Percentiles rank a stretch among this genome's conserved stretches.
Evolutionary conservation across 2,329 filamentous ascomycete genomes (phyloP).

Genomic region (Bipolaris sorokiniana): DNA sequence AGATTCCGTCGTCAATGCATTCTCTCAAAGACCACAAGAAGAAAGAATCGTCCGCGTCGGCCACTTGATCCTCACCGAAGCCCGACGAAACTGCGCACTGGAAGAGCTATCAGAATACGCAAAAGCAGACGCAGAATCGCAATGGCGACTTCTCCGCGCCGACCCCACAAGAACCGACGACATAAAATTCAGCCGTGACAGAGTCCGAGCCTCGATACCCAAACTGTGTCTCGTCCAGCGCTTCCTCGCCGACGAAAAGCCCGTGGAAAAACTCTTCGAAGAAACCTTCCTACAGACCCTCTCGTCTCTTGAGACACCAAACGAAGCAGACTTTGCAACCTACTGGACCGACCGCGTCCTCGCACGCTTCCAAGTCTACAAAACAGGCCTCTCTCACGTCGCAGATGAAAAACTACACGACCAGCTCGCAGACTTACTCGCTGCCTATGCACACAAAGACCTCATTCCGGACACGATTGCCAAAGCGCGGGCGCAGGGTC

Average conservation of each 20-base stretch:
- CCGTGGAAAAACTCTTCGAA: conserved; percentile 28
- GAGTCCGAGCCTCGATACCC: conserved; percentile 19
- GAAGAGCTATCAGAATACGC: conserved; percentile 24
- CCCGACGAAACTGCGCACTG: conserved; percentile 13
- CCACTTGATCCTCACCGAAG: conserved; percentile 28
- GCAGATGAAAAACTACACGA: conserved; percentile 40
- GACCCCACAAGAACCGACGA: conserved; percentile 20
- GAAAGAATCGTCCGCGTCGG: conserved; percentile 18
- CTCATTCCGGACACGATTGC: conserved; percentile 41
- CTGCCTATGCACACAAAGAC: conserved; percentile 40
- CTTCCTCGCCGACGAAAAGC: conserved; percentile 28
- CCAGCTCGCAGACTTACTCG: conserved; percentile 44
- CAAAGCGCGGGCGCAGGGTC: conserved; percentile 39
- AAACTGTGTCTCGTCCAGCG: conserved; percentile 13
- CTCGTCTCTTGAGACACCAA: conserved; percentile 33
- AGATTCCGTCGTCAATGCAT: conserved; percentile 17
- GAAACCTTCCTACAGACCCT: conserved; percentile 35
- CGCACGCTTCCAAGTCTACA: conserved; percentile 35
- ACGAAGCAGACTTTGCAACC: conserved; percentile 37
- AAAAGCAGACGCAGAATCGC: conserved; percentile 25
- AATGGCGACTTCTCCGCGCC: conserved; percentile 36
- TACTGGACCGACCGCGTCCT: conserved; percentile 45
- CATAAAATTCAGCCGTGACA: conserved; percentile 31
- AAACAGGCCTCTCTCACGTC: conserved; percentile 29
- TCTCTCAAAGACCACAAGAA: background rate